Percentiles rank a stretch among this genome's conserved stretches.
phyloP scores from a whole-genome alignment of 805 yeast genomes.

The Candida tibetensis region DNA sequence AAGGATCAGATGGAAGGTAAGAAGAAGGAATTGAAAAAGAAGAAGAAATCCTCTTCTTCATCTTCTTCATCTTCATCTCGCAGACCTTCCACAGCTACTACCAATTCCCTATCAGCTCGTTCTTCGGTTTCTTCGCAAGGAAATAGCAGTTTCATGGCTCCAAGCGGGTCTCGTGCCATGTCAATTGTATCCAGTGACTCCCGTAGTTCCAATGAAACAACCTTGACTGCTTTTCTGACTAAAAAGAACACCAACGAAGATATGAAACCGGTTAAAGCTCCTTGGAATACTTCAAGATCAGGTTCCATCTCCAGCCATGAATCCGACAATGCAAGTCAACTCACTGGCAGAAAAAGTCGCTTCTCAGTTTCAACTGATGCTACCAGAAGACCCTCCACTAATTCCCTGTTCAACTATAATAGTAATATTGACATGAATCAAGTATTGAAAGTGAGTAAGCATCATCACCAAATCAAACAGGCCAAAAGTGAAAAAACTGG shows the following conservation, averaged over 20 bases:
- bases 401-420: conserved; percentile 9
- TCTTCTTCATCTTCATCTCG: neutral
- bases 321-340: neutral
- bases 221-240: conserved; percentile 1
- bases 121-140: conserved; percentile 1
- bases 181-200: conserved; percentile 5
- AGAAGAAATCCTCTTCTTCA: conserved; percentile 1
- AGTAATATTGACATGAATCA: conserved; percentile 13
- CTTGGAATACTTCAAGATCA: neutral
- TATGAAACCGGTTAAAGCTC: neutral
- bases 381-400: conserved; percentile 5
- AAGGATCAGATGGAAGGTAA: conserved; percentile 13
- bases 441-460: conserved; percentile 12
- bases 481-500: neutral
- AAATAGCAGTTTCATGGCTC: conserved; percentile 1
- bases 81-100: neutral
- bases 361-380: conserved; percentile 1
- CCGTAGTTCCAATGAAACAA: conserved; percentile 4
- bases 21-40: conserved; percentile 6
- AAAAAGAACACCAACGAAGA: conserved; percentile 1
- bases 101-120: conserved; percentile 1
- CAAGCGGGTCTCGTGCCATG: neutral
- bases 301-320: neutral
- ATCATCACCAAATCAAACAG: conserved; percentile 4
- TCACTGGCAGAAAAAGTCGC: neutral